A percentile compares a stretch with the other conserved stretches of the same genome.
phyloP scores from a whole-genome alignment of 352 stramenopile genomes.

The Saprolegnia parasitica region DNA sequence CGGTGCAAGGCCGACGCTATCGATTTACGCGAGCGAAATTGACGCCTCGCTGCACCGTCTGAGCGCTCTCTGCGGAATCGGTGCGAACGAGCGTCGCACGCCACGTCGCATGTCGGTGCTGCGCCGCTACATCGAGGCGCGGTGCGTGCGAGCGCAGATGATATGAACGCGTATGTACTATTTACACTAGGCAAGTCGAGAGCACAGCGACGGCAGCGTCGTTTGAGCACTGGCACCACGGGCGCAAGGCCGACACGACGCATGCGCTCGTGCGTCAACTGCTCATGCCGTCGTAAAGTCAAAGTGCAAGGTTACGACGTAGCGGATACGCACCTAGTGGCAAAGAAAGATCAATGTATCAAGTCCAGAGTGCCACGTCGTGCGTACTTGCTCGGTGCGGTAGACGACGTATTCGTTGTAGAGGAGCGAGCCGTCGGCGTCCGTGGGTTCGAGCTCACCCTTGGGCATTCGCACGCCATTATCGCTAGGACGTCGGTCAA shows the following conservation, averaged over 20 bases:
- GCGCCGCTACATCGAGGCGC: not conserved
- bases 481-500: conserved; percentile 29
- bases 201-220: conserved; percentile 52
- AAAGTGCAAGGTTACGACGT: conserved; percentile 9
- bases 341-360: not conserved
- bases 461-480: conserved; percentile 52
- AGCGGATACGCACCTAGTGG: conserved; percentile 8
- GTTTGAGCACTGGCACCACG: conserved; percentile 60
- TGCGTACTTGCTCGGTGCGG: conserved; percentile 54
- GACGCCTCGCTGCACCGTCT: not conserved
- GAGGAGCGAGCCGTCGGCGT: conserved; percentile 46
- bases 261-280: conserved; percentile 56
- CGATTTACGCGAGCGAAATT: not conserved
- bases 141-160: too few species aligned
- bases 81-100: too few species aligned
- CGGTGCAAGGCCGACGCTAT: not conserved
- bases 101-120: not conserved
- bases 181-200: too few species aligned
- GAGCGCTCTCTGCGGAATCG: not conserved
- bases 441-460: conserved; percentile 49
- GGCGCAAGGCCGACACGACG: conserved; percentile 34
- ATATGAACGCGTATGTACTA: too few species aligned
- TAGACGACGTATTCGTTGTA: conserved; percentile 82
- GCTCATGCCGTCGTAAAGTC: conserved; percentile 28
- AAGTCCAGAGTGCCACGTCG: too few species aligned